Conservation (phyloP, 495 filamentous ascomycete species). For the Viridothelium virens region DNA sequence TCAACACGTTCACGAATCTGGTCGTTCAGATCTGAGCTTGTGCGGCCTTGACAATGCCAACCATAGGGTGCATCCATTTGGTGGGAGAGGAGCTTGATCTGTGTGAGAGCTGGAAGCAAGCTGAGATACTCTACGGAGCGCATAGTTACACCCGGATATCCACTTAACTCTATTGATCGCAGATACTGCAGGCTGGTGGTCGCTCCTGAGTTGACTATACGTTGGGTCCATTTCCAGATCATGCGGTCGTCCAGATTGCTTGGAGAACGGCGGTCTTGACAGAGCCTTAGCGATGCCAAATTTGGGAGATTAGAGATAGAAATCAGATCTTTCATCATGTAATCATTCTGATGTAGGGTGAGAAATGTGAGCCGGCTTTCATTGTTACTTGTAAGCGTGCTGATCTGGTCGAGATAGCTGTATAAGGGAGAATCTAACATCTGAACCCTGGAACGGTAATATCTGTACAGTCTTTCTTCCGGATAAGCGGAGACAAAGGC, state of each 20-base stretch:
- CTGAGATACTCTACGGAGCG: background rate
- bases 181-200: background rate
- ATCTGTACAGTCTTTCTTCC: background rate
- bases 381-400: background rate
- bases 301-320: background rate
- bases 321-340: background rate
- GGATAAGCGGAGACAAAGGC: background rate
- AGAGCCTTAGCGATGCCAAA: background rate
- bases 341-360: background rate
- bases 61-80: background rate
- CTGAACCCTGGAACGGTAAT: background rate
- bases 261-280: background rate
- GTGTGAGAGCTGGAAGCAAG: background rate
- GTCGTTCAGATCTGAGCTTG: background rate
- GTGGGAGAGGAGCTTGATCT: background rate
- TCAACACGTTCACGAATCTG: background rate
- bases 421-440: background rate
- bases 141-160: background rate
- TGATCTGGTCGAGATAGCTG: background rate
- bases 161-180: background rate
- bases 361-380: background rate
- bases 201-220: background rate
- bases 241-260: background rate
- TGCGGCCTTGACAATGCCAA: background rate
- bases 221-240: background rate